Base-by-base conservation (phyloP, 495 filamentous ascomycete species). In the Recurvomyces mirabilis region DNA sequence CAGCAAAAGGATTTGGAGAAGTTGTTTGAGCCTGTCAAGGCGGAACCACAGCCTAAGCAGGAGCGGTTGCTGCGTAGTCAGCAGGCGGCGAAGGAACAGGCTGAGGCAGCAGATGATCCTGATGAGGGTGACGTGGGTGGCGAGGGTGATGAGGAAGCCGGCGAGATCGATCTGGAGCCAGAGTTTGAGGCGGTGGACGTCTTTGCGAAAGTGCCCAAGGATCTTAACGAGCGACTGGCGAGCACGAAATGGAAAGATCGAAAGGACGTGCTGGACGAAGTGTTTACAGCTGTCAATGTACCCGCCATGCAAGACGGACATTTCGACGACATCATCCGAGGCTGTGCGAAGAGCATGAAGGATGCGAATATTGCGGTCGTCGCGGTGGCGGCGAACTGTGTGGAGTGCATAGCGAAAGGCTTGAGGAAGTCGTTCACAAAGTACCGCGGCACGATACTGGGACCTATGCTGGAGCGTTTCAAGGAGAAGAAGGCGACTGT, bases 171-270 rank as follows among this genome's bases (percentile, higher is more conserved):
- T 62, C 70, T 99, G 14, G 86, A 67, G 40, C 64, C 63, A 5
- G 64, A 67, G 41, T 63, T 82, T 32, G 86, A 94, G 51, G 84
- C 89, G 0, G 78, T 95, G 23, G 86, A 96, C 60, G 82, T 94
- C 1, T 56, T 86, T 38, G 70, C 79, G n/a, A 93, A 91, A 54
- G 63, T 95, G 9, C 82, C 91, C 1, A 77, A 77, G 17, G 74
- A 87, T 57, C 84, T 94, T 43, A 68, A 74, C 35, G 91, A 96
- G 21, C 79, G 81, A 31, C 64, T 96, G 25, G 77, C 71, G 1
- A 94, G 87, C 26, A 75, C 87, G 11, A 99, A 96, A 56, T 99
- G 93, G 93, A 96, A 96, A 60, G 93, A 99, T 54, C 75, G 93
- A 46, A 96, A 96, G 65, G 93, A 99, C 37, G 82, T 86, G 0